Percentiles rank a stretch among this genome's conserved stretches.
Conservation (phyloP, 169 alveolate genomes). For the Prorocentrum cordatum region DNA sequence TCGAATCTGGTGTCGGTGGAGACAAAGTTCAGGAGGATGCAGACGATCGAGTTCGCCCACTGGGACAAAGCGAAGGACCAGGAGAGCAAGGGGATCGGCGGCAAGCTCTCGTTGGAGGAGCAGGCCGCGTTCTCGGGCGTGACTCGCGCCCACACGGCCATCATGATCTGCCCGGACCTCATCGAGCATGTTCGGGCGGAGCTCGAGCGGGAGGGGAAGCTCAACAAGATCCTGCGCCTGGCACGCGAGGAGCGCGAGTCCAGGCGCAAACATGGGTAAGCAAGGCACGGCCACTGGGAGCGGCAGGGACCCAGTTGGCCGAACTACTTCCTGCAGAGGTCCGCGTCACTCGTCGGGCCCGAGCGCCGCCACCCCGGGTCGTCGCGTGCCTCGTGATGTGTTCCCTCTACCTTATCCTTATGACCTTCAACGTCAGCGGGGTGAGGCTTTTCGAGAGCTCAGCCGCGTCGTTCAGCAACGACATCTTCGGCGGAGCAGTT, state of each 20-base stretch:
- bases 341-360: no score
- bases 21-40: not conserved
- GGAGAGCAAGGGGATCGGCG: not conserved
- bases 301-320: no score
- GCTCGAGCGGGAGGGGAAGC: not conserved
- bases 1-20: not conserved
- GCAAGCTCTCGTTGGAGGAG: not conserved
- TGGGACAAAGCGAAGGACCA: not conserved
- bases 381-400: no score
- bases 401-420: no score
- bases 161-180: not conserved
- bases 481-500: no score
- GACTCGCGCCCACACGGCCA: not conserved
- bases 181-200: not conserved
- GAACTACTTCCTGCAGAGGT: no score
- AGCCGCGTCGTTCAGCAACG: no score
- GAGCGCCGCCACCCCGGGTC: no score
- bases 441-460: no score
- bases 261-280: not conserved
- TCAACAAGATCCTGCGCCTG: not conserved
- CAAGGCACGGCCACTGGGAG: no score
- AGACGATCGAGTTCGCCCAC: conserved; percentile 2
- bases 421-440: no score
- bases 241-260: not conserved
- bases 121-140: not conserved